Percentiles rank a stretch among this genome's conserved stretches.
Evolutionary conservation across 768 basidiomycete genomes (phyloP).

Genomic region (Rubroboletus pulcherrimus): DNA sequence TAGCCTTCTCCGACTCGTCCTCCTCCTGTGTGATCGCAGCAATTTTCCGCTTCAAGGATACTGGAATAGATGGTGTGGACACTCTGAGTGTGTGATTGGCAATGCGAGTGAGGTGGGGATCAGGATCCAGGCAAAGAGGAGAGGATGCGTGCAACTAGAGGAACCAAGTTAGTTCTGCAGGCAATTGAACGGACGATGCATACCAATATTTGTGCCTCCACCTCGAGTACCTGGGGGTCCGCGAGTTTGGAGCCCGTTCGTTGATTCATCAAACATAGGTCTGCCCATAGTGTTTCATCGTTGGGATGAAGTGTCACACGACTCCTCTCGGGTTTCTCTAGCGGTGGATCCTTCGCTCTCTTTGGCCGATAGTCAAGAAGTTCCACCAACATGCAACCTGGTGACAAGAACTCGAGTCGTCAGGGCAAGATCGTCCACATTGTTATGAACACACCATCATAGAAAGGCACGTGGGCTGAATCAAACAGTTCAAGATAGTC

Average conservation of each 20-base stretch:
- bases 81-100: conserved; percentile 72
- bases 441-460: conserved; percentile 58
- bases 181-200: conserved; percentile 16
- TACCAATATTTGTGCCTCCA: conserved; percentile 74
- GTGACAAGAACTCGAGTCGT: not conserved
- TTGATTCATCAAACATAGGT: conserved; percentile 68
- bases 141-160: conserved; percentile 67
- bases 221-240: conserved; percentile 66
- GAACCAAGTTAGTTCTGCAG: conserved; percentile 6
- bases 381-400: conserved; percentile 85
- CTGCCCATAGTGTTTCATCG: conserved; percentile 73
- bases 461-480: conserved; percentile 68
- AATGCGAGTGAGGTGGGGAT: conserved; percentile 70
- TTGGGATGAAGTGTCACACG: conserved; percentile 77
- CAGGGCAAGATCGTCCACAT: not conserved
- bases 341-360: conserved; percentile 50
- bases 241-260: conserved; percentile 58
- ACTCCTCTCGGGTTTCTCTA: conserved; percentile 57
- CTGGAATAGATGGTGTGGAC: conserved; percentile 67
- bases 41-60: conserved; percentile 75
- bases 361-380: conserved; percentile 71
- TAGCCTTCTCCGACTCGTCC: conserved; percentile 70
- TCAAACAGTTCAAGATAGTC: conserved; percentile 85
- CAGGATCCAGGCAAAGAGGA: conserved; percentile 76
- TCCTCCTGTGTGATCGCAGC: conserved; percentile 67